A percentile compares a stretch with the other conserved stretches of the same genome.
phyloP scores from a whole-genome alignment of 1,284 basidiomycete genomes.

The Paramarasmius palmivorus region DNA sequence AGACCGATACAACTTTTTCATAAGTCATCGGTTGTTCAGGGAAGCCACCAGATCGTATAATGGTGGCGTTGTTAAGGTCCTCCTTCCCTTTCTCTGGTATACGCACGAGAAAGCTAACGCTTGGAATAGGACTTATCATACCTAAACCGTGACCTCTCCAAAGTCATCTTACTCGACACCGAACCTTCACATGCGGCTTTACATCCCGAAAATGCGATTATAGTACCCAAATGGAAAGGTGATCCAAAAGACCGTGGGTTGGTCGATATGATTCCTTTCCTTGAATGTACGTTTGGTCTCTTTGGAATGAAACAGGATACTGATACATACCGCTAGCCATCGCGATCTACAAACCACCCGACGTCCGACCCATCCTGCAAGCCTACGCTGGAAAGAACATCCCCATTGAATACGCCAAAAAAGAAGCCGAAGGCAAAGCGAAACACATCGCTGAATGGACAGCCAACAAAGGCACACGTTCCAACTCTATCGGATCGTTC shows the following conservation, averaged over 20 bases:
- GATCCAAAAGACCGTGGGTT: slow-evolving; percentile 79
- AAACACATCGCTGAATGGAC: too few relatives aligned
- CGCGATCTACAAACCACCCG: slow-evolving; percentile 81
- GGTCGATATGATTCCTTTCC: slow-evolving; percentile 91
- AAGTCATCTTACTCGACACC: slow-evolving; percentile 90
- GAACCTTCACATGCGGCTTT: slow-evolving; percentile 74
- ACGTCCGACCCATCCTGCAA: slow-evolving; percentile 88
- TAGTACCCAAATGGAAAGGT: slow-evolving; percentile 89
- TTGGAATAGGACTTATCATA: slow-evolving; percentile 77
- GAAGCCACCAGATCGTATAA: slow-evolving; percentile 84
- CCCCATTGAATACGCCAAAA: too few relatives aligned
- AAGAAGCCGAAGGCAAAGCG: too few relatives aligned
- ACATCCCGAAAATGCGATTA: slow-evolving; percentile 90
- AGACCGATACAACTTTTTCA: slow-evolving; percentile 90
- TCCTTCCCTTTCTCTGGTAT: slow-evolving; percentile 12
- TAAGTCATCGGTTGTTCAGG: slow-evolving; percentile 89
- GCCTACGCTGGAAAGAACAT: slow-evolving; percentile 90
- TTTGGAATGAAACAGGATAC: too few relatives aligned
- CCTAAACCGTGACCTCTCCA: slow-evolving; percentile 90
- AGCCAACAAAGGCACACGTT: too few relatives aligned
- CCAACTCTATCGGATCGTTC: slow-evolving; percentile 62
- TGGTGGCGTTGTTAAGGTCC: slow-evolving; percentile 80
- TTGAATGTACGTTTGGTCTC: slow-evolving; percentile 90
- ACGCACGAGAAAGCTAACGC: not conserved
- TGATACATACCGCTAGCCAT: too few relatives aligned